Evolutionary conservation across 331 rosid genomes (phyloP).

Genomic region (Cydonia oblonga): DNA sequence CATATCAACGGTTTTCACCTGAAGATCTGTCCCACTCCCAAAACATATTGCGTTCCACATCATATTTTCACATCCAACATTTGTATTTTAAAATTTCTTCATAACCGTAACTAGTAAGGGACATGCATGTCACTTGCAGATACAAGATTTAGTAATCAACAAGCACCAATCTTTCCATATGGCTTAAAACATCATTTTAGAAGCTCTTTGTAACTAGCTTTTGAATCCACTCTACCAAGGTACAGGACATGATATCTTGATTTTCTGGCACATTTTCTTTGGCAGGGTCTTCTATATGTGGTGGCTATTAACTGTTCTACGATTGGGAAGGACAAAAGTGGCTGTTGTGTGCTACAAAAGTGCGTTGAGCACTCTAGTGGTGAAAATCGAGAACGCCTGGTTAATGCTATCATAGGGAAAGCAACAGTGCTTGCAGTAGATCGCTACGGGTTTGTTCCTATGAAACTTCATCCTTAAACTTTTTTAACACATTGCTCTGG

Average conservation of each 20-base stretch:
- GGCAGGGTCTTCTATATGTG: constrained; percentile 37
- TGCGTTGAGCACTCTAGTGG: constrained; percentile 33
- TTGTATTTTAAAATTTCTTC: neutral
- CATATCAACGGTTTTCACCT: neutral
- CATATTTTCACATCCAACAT: neutral
- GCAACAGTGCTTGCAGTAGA: constrained; percentile 29
- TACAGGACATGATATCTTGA: neutral
- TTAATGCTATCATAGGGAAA: constrained; percentile 17
- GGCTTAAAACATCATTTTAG: neutral
- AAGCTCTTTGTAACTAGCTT: neutral
- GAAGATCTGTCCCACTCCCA: no score
- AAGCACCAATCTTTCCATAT: constrained; percentile 1
- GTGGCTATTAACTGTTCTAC: constrained; percentile 24
- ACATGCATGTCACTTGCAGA: neutral
- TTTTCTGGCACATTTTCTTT: neutral
- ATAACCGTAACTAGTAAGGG: neutral
- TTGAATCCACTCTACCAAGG: neutral
- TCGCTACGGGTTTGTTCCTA: constrained; percentile 46
- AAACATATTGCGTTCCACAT: neutral
- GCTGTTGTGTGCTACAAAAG: constrained; percentile 50
- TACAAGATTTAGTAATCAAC: neutral
- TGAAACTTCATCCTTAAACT: neutral
- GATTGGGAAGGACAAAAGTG: constrained; percentile 48
- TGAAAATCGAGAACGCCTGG: constrained; percentile 15
- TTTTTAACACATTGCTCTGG: neutral